Percentiles rank a stretch among this genome's conserved stretches.
Evolutionary conservation across 2,329 filamentous ascomycete genomes (phyloP).

Genomic region (Aureobasidium namibiae): DNA sequence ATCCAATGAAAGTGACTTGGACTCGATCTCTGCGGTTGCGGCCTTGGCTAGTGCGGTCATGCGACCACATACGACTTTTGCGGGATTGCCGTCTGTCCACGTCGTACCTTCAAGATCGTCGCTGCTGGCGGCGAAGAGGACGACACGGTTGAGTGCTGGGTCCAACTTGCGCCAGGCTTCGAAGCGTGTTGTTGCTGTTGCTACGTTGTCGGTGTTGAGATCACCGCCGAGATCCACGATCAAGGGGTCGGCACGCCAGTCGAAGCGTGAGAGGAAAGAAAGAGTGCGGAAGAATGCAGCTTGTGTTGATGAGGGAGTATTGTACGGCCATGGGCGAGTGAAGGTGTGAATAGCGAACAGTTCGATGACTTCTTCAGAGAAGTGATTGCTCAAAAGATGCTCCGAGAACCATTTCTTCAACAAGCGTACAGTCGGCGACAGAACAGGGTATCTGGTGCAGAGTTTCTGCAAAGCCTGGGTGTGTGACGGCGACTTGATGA

Average conservation of each 20-base stretch:
- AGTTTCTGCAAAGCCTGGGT: constrained; percentile 73
- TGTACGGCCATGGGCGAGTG: constrained; percentile 73
- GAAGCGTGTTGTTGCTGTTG: constrained; percentile 61
- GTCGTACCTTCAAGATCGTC: constrained; percentile 68
- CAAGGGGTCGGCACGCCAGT: constrained; percentile 79
- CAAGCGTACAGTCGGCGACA: constrained; percentile 76
- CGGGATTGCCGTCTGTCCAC: constrained; percentile 68
- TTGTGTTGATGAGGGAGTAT: constrained; percentile 63
- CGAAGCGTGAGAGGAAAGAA: constrained; percentile 74
- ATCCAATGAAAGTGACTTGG: constrained; percentile 29
- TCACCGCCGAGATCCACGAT: constrained; percentile 61
- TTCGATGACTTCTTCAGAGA: constrained; percentile 76
- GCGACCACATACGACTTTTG: constrained; percentile 74
- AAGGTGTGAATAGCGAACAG: constrained; percentile 73
- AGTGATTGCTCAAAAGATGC: constrained; percentile 70
- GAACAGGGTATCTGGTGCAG: constrained; percentile 67
- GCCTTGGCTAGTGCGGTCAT: constrained; percentile 76
- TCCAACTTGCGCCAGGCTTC: constrained; percentile 83
- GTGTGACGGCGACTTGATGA: constrained; percentile 65
- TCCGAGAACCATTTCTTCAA: constrained; percentile 82
- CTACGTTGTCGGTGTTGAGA: constrained; percentile 53
- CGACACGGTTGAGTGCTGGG: constrained; percentile 74
- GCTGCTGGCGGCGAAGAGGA: constrained; percentile 73
- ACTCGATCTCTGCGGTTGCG: constrained; percentile 50
- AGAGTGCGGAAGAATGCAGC: constrained; percentile 78